Evolutionary conservation across 2,329 filamentous ascomycete species (phyloP), one percentile per base, ranked within the genome.

Genomic region (Aspergillus sp.): DNA sequence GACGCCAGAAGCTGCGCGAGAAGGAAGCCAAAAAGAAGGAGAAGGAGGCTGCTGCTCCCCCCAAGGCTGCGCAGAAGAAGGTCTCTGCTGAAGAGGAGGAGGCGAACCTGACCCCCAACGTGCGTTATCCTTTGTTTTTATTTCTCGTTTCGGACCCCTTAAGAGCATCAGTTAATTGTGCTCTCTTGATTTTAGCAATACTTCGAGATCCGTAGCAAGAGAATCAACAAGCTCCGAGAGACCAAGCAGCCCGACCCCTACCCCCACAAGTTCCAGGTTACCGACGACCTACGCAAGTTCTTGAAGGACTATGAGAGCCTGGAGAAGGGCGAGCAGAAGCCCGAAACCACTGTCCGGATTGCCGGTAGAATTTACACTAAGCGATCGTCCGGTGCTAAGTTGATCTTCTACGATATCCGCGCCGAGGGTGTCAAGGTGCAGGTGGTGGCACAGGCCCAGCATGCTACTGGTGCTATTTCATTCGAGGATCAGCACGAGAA

Each of bases 131-230:
- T 45, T 40, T 43, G 37, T 17, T 25, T 35, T 31, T 12, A 31
- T 31, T 31, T 35, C 21, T 35, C 35, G 11, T 41, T 15, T 15
- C 8, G 11, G 14, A 27, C 25, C 14, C 4, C 19, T 35, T 11
- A 9, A 37, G 14, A 19, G 41, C 39, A 52, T 58, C 68, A 53
- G 67, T 49, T 4, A 27, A 47, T 40, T n/a, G 37, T 35, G 14
- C n/a, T 48, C 39, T 15, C 60, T 64, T 39, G 23, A 53, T 23
- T 57, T 14, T 69, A 89, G 86, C 88, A 90, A 88, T 99, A 98
- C 82, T 97, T 96, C 74, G 95, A 99, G 80, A 96, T 98, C 73
- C 90, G 95, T 62, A 96, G 89, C 70, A 86, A 90, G 66, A 84
- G 84, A 65, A 87, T 96, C 80, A 88, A 90, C 76, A 88, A 89